A percentile compares a stretch with the other conserved stretches of the same genome.
These are phyloP conservation scores for Kentomonas sorsogonicus DNA, from an alignment of 208 protist species.

Conservation along the genomic window DNA sequence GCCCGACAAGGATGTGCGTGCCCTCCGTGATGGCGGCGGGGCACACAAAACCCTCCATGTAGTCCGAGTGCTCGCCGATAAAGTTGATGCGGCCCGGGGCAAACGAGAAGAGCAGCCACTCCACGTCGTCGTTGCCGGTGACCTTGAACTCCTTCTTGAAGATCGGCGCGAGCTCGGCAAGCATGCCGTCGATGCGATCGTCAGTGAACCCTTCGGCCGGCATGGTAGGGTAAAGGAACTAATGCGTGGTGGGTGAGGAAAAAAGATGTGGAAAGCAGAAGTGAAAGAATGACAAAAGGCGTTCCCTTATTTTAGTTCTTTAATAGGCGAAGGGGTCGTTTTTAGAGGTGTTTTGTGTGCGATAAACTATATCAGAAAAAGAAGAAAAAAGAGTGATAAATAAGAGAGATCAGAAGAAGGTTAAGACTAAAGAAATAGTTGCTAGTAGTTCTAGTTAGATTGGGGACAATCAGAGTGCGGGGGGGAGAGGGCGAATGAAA, in stretches of 20 bases:
- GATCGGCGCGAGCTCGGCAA: slow-evolving; percentile 31
- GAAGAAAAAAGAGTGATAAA: slow-evolving; percentile 6
- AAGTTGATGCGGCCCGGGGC: slow-evolving; percentile 86
- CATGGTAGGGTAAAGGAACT: too few relatives aligned
- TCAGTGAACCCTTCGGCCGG: slow-evolving; percentile 43
- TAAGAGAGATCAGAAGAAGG: slow-evolving; percentile 7
- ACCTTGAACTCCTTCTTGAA: slow-evolving; percentile 61
- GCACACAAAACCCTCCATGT: slow-evolving; percentile 79
- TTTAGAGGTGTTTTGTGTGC: slow-evolving; percentile 15
- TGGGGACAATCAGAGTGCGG: too few relatives aligned
- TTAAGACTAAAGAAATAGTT: slow-evolving; percentile 13
- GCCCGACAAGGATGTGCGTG: slow-evolving; percentile 66
- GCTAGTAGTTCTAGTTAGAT: too few relatives aligned
- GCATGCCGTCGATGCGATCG: slow-evolving; percentile 33
- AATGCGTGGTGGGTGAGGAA: too few relatives aligned
- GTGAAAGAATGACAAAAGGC: too few relatives aligned
- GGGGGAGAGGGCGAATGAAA: too few relatives aligned
- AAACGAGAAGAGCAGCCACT: slow-evolving; percentile 74
- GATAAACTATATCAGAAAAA: background rate
- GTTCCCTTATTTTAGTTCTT: slow-evolving; percentile 9
- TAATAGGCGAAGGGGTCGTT: too few relatives aligned
- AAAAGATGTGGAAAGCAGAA: too few relatives aligned
- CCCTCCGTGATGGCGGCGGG: slow-evolving; percentile 54
- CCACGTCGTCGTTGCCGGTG: slow-evolving; percentile 34
- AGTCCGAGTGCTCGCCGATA: slow-evolving; percentile 91